These are phyloP conservation scores for Boletus sp. DNA, from an alignment of 1,284 basidiomycete species.

Conservation along the genomic window DNA sequence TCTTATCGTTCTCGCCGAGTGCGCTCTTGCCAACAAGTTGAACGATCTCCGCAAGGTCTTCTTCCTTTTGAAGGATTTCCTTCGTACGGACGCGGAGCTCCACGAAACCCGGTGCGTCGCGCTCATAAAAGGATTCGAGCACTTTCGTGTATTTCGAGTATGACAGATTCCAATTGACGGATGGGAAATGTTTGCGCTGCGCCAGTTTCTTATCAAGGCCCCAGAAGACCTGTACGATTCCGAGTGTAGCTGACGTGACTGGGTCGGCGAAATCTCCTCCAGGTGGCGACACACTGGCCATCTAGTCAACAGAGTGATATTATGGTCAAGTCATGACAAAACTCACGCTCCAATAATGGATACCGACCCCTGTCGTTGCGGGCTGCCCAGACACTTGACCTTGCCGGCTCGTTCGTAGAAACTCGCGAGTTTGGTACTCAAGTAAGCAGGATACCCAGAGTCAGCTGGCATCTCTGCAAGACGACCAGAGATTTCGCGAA, in stretches of 20 bases:
- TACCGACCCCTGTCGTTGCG: slow-evolving; percentile 86
- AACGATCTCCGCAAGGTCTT: slow-evolving; percentile 97
- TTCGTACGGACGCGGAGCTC: slow-evolving; percentile 89
- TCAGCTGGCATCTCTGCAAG: slow-evolving; percentile 99
- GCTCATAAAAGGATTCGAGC: slow-evolving; percentile 92
- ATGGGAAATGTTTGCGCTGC: slow-evolving; percentile 97
- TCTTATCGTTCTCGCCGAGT: slow-evolving; percentile 96
- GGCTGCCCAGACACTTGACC: slow-evolving; percentile 89
- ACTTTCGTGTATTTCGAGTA: slow-evolving; percentile 99
- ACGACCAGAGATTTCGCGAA: slow-evolving; percentile 99
- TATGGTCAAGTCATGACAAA: not conserved
- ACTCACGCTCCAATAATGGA: slow-evolving; percentile 98
- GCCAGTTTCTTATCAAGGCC: slow-evolving; percentile 94
- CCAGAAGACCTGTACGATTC: slow-evolving; percentile 99
- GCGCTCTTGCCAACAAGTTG: slow-evolving; percentile 99
- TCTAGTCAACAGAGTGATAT: slow-evolving; percentile 13
- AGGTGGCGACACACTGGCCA: slow-evolving; percentile 84
- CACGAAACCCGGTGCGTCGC: slow-evolving; percentile 88
- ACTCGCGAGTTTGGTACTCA: slow-evolving; percentile 91
- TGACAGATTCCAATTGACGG: slow-evolving; percentile 98
- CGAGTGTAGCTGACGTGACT: slow-evolving; percentile 93
- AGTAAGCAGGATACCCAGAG: slow-evolving; percentile 97
- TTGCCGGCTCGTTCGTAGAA: slow-evolving; percentile 99
- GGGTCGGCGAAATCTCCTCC: slow-evolving; percentile 99
- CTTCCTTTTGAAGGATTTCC: slow-evolving; percentile 97